Evolutionary conservation across 805 yeast genomes (phyloP).

Genomic region (Brettanomyces sp.): DNA sequence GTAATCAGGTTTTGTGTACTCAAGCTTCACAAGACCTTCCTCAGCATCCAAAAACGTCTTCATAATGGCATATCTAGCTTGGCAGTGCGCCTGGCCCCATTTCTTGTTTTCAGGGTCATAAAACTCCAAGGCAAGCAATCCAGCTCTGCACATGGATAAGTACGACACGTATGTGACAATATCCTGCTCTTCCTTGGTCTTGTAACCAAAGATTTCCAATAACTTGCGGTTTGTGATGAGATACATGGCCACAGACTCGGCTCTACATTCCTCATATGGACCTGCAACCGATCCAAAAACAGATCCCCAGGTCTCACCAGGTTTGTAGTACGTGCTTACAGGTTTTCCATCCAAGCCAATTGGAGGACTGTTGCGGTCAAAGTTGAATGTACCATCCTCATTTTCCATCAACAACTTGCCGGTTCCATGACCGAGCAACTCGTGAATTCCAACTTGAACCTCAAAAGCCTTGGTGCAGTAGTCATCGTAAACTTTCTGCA

Average conservation of each 20-base stretch:
- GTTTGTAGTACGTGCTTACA: slow-evolving; percentile 58
- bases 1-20: slow-evolving; percentile 36
- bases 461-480: slow-evolving; percentile 79
- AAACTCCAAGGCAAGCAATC: slow-evolving; percentile 69
- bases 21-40: slow-evolving; percentile 45
- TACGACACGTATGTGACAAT: slow-evolving; percentile 60
- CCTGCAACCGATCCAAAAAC: slow-evolving; percentile 77
- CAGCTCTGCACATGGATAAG: slow-evolving; percentile 82
- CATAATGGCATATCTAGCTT: slow-evolving; percentile 80
- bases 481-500: slow-evolving; percentile 52
- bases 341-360: slow-evolving; percentile 51
- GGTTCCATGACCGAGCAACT: slow-evolving; percentile 83
- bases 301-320: slow-evolving; percentile 88
- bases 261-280: slow-evolving; percentile 87
- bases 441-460: slow-evolving; percentile 91
- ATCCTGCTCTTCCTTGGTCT: slow-evolving; percentile 46
- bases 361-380: slow-evolving; percentile 57
- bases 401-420: slow-evolving; percentile 65
- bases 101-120: slow-evolving; percentile 77
- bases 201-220: slow-evolving; percentile 65
- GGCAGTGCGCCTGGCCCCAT: slow-evolving; percentile 96
- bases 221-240: slow-evolving; percentile 61
- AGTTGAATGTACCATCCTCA: slow-evolving; percentile 58
- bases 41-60: slow-evolving; percentile 64
- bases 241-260: slow-evolving; percentile 82